Percentiles rank a stretch among this genome's conserved stretches.
Evolutionary conservation across 805 yeast species (phyloP).

Genomic region (Kuraishia hungarica): DNA sequence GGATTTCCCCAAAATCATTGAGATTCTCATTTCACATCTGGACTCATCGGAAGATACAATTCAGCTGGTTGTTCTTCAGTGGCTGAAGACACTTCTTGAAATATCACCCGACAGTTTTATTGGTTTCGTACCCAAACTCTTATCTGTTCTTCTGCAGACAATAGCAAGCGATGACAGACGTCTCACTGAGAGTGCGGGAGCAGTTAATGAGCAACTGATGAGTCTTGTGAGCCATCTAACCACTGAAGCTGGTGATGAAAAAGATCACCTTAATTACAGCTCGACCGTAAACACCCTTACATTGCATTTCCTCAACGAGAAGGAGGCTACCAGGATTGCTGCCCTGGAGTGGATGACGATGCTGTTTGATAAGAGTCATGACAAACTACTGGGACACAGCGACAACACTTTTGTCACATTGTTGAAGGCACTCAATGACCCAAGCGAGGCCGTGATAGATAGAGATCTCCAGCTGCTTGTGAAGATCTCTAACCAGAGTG

Average conservation of each 20-base stretch:
- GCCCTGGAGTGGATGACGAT: slow-evolving; percentile 86
- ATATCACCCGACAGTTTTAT: slow-evolving; percentile 72
- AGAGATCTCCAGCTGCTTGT: slow-evolving; percentile 67
- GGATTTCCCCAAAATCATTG: slow-evolving; percentile 73
- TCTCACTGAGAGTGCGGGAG: slow-evolving; percentile 44
- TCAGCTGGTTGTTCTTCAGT: slow-evolving; percentile 68
- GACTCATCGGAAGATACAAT: slow-evolving; percentile 69
- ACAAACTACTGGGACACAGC: slow-evolving; percentile 42
- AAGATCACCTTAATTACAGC: slow-evolving; percentile 36
- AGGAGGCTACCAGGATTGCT: slow-evolving; percentile 75
- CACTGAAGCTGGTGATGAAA: slow-evolving; percentile 28
- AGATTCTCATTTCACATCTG: slow-evolving; percentile 72
- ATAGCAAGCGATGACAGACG: slow-evolving; percentile 45
- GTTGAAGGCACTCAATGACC: slow-evolving; percentile 58
- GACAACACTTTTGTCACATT: slow-evolving; percentile 70
- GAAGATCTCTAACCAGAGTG: slow-evolving; percentile 60
- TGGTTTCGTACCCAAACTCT: slow-evolving; percentile 64
- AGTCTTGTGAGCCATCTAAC: slow-evolving; percentile 26
- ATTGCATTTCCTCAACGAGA: slow-evolving; percentile 61
- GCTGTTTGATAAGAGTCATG: slow-evolving; percentile 64
- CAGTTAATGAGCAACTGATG: slow-evolving; percentile 49
- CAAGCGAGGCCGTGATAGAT: slow-evolving; percentile 71
- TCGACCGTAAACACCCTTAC: slow-evolving; percentile 66
- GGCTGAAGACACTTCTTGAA: slow-evolving; percentile 70
- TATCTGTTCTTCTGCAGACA: slow-evolving; percentile 58